These are phyloP conservation scores for Ramaria rubella DNA, from an alignment of 768 basidiomycete genomes.

Conservation along the genomic window DNA sequence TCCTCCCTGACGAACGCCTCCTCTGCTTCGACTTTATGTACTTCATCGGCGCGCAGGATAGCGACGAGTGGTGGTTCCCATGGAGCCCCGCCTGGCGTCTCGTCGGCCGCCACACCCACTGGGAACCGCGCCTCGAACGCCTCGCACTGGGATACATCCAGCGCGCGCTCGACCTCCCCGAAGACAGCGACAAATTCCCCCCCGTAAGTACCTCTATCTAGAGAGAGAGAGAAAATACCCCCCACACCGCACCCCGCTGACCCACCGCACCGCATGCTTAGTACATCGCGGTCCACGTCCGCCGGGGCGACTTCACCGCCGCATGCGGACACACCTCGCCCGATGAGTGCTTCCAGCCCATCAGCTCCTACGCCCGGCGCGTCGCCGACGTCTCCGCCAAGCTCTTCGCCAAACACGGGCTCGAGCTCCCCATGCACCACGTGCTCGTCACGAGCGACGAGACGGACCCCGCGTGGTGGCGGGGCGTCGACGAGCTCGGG, in stretches of 20 bases:
- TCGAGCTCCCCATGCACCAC: constrained; percentile 18
- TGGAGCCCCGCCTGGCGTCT: constrained; percentile 54
- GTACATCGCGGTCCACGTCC: constrained; percentile 54
- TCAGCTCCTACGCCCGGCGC: constrained; percentile 46
- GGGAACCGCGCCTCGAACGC: constrained; percentile 35
- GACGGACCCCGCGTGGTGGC: constrained; percentile 49
- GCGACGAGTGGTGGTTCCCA: constrained; percentile 30
- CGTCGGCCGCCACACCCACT: constrained; percentile 47
- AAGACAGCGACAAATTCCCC: constrained; percentile 35
- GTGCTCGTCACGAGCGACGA: constrained; percentile 66
- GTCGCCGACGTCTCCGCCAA: constrained; percentile 45
- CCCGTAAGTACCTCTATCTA: constrained; percentile 31
- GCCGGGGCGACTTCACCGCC: constrained; percentile 46
- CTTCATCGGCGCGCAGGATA: constrained; percentile 27
- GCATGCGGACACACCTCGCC: constrained; percentile 39
- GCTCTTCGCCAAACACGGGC: constrained; percentile 30
- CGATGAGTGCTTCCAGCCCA: constrained; percentile 46
- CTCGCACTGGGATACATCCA: constrained; percentile 43
- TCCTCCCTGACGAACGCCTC: constrained; percentile 33
- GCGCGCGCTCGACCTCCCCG: constrained; percentile 34
- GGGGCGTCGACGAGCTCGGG: constrained; percentile 40
- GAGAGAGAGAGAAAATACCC: too few relatives aligned
- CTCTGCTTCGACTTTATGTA: constrained; percentile 38
- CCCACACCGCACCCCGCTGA: too few relatives aligned
- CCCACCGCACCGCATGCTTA: too few relatives aligned